Evolutionary conservation across 495 filamentous ascomycete genomes (phyloP).

Genomic region (Neurospora sp.): DNA sequence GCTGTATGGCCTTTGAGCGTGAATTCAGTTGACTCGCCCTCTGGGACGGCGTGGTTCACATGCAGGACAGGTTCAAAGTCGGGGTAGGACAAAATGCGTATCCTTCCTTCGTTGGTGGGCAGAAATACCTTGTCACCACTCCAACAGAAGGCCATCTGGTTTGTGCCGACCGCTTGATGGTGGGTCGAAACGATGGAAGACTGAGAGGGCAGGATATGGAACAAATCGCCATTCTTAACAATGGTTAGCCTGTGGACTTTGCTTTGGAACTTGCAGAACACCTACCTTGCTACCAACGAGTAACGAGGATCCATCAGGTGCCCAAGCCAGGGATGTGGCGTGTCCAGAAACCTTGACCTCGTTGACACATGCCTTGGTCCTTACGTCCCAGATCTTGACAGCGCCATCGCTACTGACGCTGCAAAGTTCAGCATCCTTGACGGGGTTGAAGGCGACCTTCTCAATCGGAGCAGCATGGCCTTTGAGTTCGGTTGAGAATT

Average conservation of each 20-base stretch:
- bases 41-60: conserved; percentile 25
- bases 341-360: conserved; percentile 73
- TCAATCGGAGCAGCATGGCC: conserved; percentile 72
- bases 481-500: conserved; percentile 76
- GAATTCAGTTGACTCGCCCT: conserved; percentile 35
- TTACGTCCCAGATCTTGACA: conserved; percentile 87
- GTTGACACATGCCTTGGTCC: conserved; percentile 67
- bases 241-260: not conserved
- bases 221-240: conserved; percentile 56
- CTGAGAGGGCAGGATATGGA: conserved; percentile 49
- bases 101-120: conserved; percentile 72
- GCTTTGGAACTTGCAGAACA: not conserved
- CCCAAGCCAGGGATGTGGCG: conserved; percentile 78
- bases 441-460: conserved; percentile 82
- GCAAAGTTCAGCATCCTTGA: conserved; percentile 77
- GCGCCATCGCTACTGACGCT: conserved; percentile 78
- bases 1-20: conserved; percentile 78
- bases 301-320: conserved; percentile 71
- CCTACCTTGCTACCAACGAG: conserved; percentile 77
- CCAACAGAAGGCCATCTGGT: conserved; percentile 75
- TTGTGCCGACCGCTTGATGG: conserved; percentile 66
- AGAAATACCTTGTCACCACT: conserved; percentile 61
- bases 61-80: conserved; percentile 39
- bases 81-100: conserved; percentile 71
- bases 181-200: conserved; percentile 47